A percentile compares a stretch with the other conserved stretches of the same genome.
These are phyloP conservation scores for Kwoniella heveanensis DNA, from an alignment of 768 basidiomycete species.

Conservation along the genomic window DNA sequence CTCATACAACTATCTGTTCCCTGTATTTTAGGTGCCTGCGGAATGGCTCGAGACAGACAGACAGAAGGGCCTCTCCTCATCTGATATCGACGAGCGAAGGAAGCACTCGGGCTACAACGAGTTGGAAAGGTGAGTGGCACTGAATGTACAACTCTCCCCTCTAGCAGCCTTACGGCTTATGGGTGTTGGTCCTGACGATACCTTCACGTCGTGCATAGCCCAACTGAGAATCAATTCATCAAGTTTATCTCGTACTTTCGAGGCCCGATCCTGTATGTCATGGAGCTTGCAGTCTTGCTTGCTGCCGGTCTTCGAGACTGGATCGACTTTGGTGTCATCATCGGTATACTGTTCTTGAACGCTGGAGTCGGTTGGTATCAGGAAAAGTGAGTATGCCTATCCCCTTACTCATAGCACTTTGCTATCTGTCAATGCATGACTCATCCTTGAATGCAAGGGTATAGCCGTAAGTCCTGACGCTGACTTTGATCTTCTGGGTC, in stretches of 20 bases:
- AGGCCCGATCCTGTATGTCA: slow-evolving; percentile 59
- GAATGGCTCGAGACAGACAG: slow-evolving; percentile 60
- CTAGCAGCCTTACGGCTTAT: too few relatives aligned
- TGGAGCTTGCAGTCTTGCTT: slow-evolving; percentile 61
- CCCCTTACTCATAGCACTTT: too few relatives aligned
- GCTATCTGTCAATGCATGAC: too few relatives aligned
- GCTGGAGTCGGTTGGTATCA: slow-evolving; percentile 61
- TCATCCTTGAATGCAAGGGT: too few relatives aligned
- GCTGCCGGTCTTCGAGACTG: slow-evolving; percentile 61
- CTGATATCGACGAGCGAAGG: slow-evolving; percentile 56
- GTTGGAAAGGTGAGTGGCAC: slow-evolving; percentile 58
- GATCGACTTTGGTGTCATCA: slow-evolving; percentile 62
- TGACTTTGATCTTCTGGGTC: too few relatives aligned
- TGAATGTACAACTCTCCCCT: too few relatives aligned
- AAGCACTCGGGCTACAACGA: slow-evolving; percentile 59
- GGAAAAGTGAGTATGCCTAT: slow-evolving; percentile 55
- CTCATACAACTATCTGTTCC: too few relatives aligned
- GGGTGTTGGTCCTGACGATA: not conserved
- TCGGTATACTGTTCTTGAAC: slow-evolving; percentile 55
- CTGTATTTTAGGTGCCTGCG: slow-evolving; percentile 56
- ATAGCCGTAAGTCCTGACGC: too few relatives aligned
- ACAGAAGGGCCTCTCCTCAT: slow-evolving; percentile 55
- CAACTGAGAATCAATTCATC: slow-evolving; percentile 58
- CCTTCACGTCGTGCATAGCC: slow-evolving; percentile 33
- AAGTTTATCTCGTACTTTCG: slow-evolving; percentile 61